Conservation (phyloP, 2,329 filamentous ascomycete species). For the Cercospora citrullina region DNA sequence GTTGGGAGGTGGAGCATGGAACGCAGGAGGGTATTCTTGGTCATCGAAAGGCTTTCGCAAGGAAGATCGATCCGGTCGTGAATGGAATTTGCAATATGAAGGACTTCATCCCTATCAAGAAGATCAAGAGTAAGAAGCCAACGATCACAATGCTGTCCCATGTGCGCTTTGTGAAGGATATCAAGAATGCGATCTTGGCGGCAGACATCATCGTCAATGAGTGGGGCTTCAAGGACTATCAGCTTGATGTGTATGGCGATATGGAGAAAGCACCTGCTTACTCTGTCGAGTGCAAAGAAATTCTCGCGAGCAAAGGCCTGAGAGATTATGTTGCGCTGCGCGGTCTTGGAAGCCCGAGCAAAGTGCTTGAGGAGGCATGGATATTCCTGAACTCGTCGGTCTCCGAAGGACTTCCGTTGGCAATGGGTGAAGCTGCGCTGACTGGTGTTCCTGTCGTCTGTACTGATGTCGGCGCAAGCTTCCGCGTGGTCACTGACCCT, state of each 20-base stretch:
- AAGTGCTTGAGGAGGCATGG: slow-evolving; percentile 58
- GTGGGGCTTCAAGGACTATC: slow-evolving; percentile 60
- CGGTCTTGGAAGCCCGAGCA: slow-evolving; percentile 55
- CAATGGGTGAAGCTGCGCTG: slow-evolving; percentile 49
- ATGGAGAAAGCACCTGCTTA: slow-evolving; percentile 59
- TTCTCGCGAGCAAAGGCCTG: slow-evolving; percentile 53
- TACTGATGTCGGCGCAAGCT: slow-evolving; percentile 58
- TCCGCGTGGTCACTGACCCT: slow-evolving; percentile 57
- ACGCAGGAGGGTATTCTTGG: slow-evolving; percentile 54
- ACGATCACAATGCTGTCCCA: slow-evolving; percentile 63
- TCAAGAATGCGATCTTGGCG: slow-evolving; percentile 60
- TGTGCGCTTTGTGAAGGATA: slow-evolving; percentile 56
- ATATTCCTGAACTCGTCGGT: slow-evolving; percentile 48
- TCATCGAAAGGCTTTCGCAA: slow-evolving; percentile 53
- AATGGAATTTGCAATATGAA: slow-evolving; percentile 62
- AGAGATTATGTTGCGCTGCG: slow-evolving; percentile 48
- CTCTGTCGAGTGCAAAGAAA: slow-evolving; percentile 54
- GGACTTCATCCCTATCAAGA: slow-evolving; percentile 56
- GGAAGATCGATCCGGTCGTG: slow-evolving; percentile 61
- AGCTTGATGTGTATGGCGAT: slow-evolving; percentile 59
- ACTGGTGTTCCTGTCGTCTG: slow-evolving; percentile 46
- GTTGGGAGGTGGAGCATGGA: slow-evolving; percentile 60
- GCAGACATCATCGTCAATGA: slow-evolving; percentile 62
- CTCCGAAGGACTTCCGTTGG: slow-evolving; percentile 49
- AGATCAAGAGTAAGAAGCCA: slow-evolving; percentile 53